Evolutionary conservation across 208 protist species (phyloP).

Genomic region (Zelonia costaricensis): DNA sequence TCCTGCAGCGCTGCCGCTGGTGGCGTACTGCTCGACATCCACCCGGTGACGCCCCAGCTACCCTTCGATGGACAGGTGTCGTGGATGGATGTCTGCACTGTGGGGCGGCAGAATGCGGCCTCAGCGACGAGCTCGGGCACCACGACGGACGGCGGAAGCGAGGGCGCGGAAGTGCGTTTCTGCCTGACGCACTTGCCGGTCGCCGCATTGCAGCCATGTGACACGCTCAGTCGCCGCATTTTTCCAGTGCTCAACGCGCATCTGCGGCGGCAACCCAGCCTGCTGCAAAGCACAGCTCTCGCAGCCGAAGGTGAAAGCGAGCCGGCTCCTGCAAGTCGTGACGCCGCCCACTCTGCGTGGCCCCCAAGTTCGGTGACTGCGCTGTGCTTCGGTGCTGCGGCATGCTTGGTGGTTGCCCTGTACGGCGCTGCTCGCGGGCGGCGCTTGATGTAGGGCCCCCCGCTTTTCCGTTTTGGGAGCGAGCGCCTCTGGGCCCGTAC

Average conservation of each 20-base stretch:
- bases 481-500: too few species aligned
- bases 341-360: too few species aligned
- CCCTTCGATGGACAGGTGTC: constrained; percentile 17
- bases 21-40: constrained; percentile 29
- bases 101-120: constrained; percentile 27
- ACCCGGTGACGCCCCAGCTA: constrained; percentile 21
- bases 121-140: not conserved
- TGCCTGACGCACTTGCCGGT: constrained; percentile 20
- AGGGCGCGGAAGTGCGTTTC: constrained; percentile 18
- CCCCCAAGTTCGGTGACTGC: too few species aligned
- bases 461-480: too few species aligned
- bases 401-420: too few species aligned
- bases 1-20: not conserved
- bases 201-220: constrained; percentile 21
- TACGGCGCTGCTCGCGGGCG: too few species aligned
- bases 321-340: too few species aligned
- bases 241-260: constrained; percentile 30
- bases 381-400: too few species aligned
- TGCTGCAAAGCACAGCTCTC: not conserved
- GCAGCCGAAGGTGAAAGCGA: too few species aligned
- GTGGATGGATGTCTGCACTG: constrained; percentile 34
- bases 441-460: too few species aligned
- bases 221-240: constrained; percentile 17
- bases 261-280: not conserved
- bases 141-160: not conserved